phyloP scores from a whole-genome alignment of 2,329 filamentous ascomycete species.

The Didymella glomerata region DNA sequence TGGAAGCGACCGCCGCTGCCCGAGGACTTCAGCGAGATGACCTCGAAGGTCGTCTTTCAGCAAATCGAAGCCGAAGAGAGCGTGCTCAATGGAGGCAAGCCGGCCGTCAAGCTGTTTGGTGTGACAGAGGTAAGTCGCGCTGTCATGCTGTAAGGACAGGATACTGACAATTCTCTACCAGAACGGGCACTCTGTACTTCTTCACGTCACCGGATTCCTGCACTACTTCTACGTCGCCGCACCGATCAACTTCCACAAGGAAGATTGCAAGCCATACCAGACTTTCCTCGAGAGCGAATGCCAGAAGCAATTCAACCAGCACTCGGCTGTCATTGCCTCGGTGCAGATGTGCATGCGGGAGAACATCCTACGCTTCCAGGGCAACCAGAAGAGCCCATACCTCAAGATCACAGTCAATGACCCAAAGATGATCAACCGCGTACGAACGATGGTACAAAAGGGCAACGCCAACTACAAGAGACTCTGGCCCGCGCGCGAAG shows the following conservation, averaged over 20 bases:
- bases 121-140: constrained; percentile 73
- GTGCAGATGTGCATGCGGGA: constrained; percentile 85
- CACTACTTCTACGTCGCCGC: constrained; percentile 96
- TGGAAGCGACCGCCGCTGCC: constrained; percentile 76
- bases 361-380: constrained; percentile 93
- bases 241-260: constrained; percentile 78
- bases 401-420: constrained; percentile 93
- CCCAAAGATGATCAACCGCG: constrained; percentile 79
- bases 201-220: constrained; percentile 94
- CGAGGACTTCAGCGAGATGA: constrained; percentile 66
- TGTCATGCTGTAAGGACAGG: too few relatives aligned
- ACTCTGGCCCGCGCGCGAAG: constrained; percentile 73
- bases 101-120: constrained; percentile 90
- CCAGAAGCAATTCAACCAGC: constrained; percentile 62
- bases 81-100: constrained; percentile 75
- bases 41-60: constrained; percentile 84
- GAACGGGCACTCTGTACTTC: constrained; percentile 85
- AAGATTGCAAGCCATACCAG: constrained; percentile 81
- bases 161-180: constrained; percentile 40
- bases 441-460: constrained; percentile 78
- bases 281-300: constrained; percentile 81
- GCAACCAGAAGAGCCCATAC: constrained; percentile 89
- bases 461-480: constrained; percentile 87
- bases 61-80: constrained; percentile 96
- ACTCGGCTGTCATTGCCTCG: constrained; percentile 77